A percentile compares a stretch with the other conserved stretches of the same genome.
These are phyloP conservation scores for Tricholoma flavovirens DNA, from an alignment of 768 basidiomycete species.

Conservation along the genomic window DNA sequence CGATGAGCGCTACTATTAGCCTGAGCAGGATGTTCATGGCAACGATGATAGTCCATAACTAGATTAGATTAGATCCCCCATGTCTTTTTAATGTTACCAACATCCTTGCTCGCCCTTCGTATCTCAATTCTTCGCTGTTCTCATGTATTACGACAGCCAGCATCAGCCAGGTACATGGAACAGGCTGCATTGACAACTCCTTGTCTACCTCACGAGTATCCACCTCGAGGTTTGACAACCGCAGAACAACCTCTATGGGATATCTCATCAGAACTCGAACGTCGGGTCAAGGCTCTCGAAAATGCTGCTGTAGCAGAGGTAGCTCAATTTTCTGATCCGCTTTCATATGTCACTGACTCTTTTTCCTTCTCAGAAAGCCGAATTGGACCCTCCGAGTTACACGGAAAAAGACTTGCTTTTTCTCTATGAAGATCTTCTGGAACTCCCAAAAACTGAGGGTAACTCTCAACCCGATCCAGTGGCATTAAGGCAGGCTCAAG, in stretches of 20 bases:
- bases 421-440: conserved; percentile 41
- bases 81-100: conserved; percentile 18
- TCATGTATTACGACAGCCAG: conserved; percentile 5
- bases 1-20: too few relatives aligned
- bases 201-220: conserved; percentile 5
- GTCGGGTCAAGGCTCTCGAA: conserved; percentile 31
- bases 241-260: neutral
- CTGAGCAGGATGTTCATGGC: too few relatives aligned
- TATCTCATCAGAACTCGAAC: conserved; percentile 25
- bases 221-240: neutral
- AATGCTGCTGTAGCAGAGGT: conserved; percentile 32
- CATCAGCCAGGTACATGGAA: conserved; percentile 13
- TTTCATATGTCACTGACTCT: neutral
- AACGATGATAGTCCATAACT: too few relatives aligned
- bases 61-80: neutral
- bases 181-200: conserved; percentile 16
- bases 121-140: conserved; percentile 11
- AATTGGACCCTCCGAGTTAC: conserved; percentile 28
- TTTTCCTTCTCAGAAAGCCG: conserved; percentile 21
- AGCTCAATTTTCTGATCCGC: conserved; percentile 4
- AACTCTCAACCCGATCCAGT: conserved; percentile 6
- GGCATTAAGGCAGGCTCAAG: conserved; percentile 15
- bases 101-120: conserved; percentile 23
- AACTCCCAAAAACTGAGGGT: conserved; percentile 19
- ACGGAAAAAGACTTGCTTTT: conserved; percentile 37